Evolutionary conservation across 441 rosid species (phyloP).

Genomic region (Sinapis alba): DNA sequence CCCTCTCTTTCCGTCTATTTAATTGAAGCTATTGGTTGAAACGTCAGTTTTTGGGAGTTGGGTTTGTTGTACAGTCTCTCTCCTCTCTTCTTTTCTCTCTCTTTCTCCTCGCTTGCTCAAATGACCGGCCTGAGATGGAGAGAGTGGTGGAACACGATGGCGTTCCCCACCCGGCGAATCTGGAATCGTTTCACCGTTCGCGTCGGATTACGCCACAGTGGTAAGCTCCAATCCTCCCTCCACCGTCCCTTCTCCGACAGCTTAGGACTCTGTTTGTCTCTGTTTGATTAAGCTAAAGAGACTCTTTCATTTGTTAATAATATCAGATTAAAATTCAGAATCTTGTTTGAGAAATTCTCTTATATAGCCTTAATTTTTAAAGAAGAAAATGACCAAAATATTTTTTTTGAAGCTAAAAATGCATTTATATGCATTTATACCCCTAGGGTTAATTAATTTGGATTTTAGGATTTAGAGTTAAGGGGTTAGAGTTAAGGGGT

Average conservation of each 20-base stretch:
- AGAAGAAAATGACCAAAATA: no score
- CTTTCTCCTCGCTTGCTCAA: background rate
- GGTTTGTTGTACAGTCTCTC: slow-evolving; percentile 20
- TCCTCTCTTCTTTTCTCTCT: background rate
- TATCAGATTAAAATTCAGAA: background rate
- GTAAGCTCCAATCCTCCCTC: slow-evolving; percentile 23
- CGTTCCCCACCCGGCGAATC: slow-evolving; percentile 30
- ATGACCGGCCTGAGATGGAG: slow-evolving; percentile 41
- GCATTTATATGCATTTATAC: no score
- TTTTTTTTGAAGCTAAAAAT: no score
- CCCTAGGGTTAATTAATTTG: no score
- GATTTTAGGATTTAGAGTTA: no score
- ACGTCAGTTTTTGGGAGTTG: slow-evolving; percentile 30
- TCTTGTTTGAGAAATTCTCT: no score
- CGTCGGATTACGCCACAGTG: slow-evolving; percentile 35
- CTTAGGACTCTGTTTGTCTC: background rate
- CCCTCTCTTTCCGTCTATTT: slow-evolving; percentile 15
- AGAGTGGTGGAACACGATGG: slow-evolving; percentile 37
- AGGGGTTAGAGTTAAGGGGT: no score
- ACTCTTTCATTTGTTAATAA: background rate
- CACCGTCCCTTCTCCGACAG: background rate
- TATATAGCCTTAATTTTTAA: no score
- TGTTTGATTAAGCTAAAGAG: slow-evolving; percentile 13
- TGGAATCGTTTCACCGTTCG: slow-evolving; percentile 40
- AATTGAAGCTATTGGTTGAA: slow-evolving; percentile 22